Evolutionary conservation across 208 protist genomes (phyloP).

Genomic region (Wallacemonas sp.): DNA sequence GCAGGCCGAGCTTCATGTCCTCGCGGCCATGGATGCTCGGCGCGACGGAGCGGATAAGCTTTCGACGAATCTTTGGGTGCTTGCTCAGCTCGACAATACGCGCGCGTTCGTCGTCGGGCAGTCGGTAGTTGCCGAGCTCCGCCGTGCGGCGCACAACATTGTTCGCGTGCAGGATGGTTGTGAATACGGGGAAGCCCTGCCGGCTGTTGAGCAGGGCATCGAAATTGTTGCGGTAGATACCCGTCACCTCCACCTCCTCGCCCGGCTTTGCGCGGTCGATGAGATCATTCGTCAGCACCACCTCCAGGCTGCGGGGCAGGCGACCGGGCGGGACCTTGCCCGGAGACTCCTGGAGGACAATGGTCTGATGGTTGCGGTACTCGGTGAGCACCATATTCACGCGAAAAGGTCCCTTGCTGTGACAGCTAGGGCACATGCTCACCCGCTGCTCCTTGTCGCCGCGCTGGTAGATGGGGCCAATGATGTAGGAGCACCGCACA

Average conservation of each 20-base stretch:
- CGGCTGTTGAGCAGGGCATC: slow-evolving; percentile 96
- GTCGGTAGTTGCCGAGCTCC: slow-evolving; percentile 74
- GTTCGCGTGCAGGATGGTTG: slow-evolving; percentile 98
- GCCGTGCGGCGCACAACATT: slow-evolving; percentile 92
- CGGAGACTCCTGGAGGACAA: slow-evolving; percentile 98
- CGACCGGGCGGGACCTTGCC: slow-evolving; percentile 97
- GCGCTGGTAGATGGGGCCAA: slow-evolving; percentile 92
- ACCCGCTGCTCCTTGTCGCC: slow-evolving; percentile 86
- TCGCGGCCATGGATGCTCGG: slow-evolving; percentile 99
- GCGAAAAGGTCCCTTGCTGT: slow-evolving; percentile 94
- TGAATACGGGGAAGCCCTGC: slow-evolving; percentile 99
- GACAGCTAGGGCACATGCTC: slow-evolving; percentile 89
- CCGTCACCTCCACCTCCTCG: slow-evolving; percentile 97
- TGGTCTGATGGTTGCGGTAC: slow-evolving; percentile 99
- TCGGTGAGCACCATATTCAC: slow-evolving; percentile 97
- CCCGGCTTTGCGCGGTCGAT: slow-evolving; percentile 98
- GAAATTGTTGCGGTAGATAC: slow-evolving; percentile 99
- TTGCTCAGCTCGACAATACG: slow-evolving; percentile 90
- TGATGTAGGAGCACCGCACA: slow-evolving; percentile 91
- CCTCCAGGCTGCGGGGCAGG: slow-evolving; percentile 97
- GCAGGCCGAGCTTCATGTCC: slow-evolving; percentile 98
- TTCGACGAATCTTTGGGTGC: slow-evolving; percentile 82
- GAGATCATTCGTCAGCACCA: slow-evolving; percentile 97
- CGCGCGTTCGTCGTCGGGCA: slow-evolving; percentile 88
- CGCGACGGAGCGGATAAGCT: slow-evolving; percentile 97